Conservation (phyloP, 345 rosid species). For the Lepidium africanum region DNA sequence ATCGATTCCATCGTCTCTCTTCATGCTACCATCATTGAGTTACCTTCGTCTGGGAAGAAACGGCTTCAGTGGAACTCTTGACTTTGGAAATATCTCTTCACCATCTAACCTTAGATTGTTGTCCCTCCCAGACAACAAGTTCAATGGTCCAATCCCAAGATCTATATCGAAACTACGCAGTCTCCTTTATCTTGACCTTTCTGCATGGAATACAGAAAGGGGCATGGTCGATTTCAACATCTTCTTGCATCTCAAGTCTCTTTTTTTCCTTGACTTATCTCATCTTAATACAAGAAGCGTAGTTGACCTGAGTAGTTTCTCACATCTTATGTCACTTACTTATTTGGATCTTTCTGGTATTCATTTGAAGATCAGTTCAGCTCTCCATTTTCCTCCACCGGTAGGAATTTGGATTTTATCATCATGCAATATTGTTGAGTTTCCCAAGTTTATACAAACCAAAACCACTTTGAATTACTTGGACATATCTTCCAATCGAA, state of each 20-base stretch:
- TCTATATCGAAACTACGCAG: conserved; percentile 1
- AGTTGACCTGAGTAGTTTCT: not conserved
- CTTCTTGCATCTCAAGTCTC: not conserved
- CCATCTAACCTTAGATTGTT: not conserved
- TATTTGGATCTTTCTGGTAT: not conserved
- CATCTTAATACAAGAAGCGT: conserved; percentile 7
- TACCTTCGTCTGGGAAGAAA: not conserved
- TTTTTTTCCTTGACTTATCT: not conserved
- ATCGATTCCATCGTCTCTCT: not conserved
- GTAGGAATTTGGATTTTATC: not conserved
- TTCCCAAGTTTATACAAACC: conserved; percentile 15
- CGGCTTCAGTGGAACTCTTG: not conserved
- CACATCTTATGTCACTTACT: not conserved
- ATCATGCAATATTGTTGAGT: not conserved
- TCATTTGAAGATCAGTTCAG: not conserved
- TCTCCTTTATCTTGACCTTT: not conserved
- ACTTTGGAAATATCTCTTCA: not conserved
- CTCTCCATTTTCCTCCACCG: not conserved
- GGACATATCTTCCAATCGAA: conserved; percentile 22
- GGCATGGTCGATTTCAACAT: not conserved
- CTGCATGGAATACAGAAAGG: not conserved
- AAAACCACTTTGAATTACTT: not conserved
- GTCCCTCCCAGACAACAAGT: conserved; percentile 5
- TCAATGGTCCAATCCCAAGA: conserved; percentile 12
- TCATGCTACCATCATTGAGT: not conserved